Percentiles rank a stretch among this genome's conserved stretches.
These are phyloP conservation scores for Tetratostichococcus sp. DNA, from an alignment of 139 green algal genomes.

Conservation along the genomic window DNA sequence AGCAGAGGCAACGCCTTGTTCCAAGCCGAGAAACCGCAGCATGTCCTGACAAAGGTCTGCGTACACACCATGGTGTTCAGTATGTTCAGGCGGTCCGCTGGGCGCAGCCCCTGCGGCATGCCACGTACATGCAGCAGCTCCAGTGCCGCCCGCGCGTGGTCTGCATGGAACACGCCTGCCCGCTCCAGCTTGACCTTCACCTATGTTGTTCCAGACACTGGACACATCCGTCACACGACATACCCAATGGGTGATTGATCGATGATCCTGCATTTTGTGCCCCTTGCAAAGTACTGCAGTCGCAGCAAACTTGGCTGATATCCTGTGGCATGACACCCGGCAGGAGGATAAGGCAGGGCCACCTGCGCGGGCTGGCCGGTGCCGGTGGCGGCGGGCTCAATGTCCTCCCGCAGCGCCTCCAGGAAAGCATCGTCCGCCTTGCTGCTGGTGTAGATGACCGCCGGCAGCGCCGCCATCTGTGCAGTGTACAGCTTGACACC, in stretches of 20 bases:
- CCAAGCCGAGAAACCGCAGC: no score
- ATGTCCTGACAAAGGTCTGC: no score
- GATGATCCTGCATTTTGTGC: no score
- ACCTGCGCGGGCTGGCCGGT: not conserved
- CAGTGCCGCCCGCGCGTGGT: slow-evolving; percentile 6
- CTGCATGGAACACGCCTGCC: slow-evolving; percentile 20
- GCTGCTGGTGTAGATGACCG: slow-evolving; percentile 43
- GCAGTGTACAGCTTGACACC: no score
- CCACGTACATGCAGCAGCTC: slow-evolving; percentile 15
- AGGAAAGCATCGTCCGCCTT: slow-evolving; percentile 42
- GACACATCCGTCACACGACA: no score
- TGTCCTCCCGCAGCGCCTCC: slow-evolving; percentile 12
- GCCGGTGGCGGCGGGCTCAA: not conserved
- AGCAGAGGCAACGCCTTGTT: no score
- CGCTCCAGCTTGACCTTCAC: not conserved
- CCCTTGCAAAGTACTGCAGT: no score
- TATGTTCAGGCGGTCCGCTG: slow-evolving; percentile 16
- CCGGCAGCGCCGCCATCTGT: slow-evolving; percentile 15
- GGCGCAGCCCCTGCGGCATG: not conserved
- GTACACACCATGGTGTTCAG: slow-evolving; percentile 19
- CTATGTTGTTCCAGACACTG: not conserved
- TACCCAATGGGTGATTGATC: no score
- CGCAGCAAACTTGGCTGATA: no score
- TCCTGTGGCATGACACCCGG: no score
- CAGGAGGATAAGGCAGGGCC: no score